Percentiles rank a stretch among this genome's conserved stretches.
Conservation (phyloP, 306 rosid species). For the Cicer chorassanicum region DNA sequence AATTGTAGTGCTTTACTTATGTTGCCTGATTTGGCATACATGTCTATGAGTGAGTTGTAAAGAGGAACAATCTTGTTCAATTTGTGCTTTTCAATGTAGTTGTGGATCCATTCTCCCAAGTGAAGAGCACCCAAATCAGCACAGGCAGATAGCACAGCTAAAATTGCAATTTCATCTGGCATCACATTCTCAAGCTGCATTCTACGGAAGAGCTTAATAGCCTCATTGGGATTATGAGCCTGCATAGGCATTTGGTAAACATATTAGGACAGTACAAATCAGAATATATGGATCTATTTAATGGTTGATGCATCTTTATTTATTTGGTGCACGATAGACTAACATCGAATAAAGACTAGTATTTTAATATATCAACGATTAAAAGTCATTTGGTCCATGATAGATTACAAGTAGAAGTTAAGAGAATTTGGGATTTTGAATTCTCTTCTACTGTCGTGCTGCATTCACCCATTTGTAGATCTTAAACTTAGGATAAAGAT, state of each 20-base stretch:
- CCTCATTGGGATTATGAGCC: constrained; percentile 54
- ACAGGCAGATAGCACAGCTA: constrained; percentile 75
- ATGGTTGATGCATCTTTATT: not conserved
- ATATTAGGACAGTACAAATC: not conserved
- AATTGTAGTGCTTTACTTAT: constrained; percentile 44
- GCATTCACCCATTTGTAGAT: not conserved
- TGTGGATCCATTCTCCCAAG: constrained; percentile 71
- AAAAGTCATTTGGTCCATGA: too few relatives aligned
- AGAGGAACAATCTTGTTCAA: constrained; percentile 53
- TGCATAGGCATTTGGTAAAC: constrained; percentile 33
- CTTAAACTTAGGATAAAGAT: not conserved
- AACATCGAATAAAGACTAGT: too few relatives aligned
- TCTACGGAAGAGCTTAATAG: constrained; percentile 55
- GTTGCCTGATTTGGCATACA: constrained; percentile 78
- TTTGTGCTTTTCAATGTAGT: constrained; percentile 53
- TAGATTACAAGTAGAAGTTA: too few relatives aligned
- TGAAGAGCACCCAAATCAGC: constrained; percentile 72
- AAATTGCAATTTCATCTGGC: constrained; percentile 65
- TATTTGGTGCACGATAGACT: too few relatives aligned
- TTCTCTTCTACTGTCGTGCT: not conserved
- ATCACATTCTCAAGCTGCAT: constrained; percentile 65
- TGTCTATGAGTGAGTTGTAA: constrained; percentile 68
- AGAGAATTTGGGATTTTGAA: not conserved
- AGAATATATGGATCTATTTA: not conserved
- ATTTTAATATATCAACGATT: too few relatives aligned